Evolutionary conservation across 495 filamentous ascomycete species (phyloP).

Genomic region (Tetracladium marchalianum): DNA sequence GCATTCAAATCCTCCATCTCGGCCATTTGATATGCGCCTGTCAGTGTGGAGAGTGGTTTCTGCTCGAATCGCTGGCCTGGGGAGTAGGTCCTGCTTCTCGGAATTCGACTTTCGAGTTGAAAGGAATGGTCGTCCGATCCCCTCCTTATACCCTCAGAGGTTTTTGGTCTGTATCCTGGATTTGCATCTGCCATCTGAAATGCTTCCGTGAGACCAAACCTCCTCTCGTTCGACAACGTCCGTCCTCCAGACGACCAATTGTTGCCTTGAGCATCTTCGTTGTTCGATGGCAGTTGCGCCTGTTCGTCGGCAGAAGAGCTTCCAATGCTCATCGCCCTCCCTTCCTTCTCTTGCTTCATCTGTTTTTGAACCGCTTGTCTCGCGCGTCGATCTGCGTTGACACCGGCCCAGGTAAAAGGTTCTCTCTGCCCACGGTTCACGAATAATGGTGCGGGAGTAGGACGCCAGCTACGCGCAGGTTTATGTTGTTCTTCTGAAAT

Average conservation of each 20-base stretch:
- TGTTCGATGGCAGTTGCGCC: too few species aligned
- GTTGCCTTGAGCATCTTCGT: too few species aligned
- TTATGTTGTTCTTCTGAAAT: not conserved
- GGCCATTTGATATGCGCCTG: not conserved
- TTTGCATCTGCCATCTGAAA: constrained; percentile 9
- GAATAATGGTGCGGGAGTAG: not conserved
- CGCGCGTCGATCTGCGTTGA: not conserved
- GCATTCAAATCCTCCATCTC: not conserved
- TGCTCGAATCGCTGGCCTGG: not conserved
- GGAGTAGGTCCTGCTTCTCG: constrained; percentile 3
- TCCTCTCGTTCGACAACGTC: not conserved
- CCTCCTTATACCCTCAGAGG: too few species aligned
- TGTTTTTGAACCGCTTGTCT: not conserved
- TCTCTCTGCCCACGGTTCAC: not conserved
- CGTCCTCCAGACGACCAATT: not conserved
- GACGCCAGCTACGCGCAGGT: not conserved
- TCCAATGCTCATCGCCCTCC: not conserved
- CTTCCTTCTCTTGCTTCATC: not conserved
- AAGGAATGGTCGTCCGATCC: not conserved
- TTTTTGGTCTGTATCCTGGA: constrained; percentile 3
- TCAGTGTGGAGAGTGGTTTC: too few species aligned
- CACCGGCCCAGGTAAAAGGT: not conserved
- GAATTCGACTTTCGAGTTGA: constrained; percentile 11
- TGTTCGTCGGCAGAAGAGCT: not conserved
- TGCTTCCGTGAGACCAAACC: constrained; percentile 9